Percentiles rank a stretch among this genome's conserved stretches.
Conservation (phyloP, 768 basidiomycete genomes). For the Tricholoma saponaceum region DNA sequence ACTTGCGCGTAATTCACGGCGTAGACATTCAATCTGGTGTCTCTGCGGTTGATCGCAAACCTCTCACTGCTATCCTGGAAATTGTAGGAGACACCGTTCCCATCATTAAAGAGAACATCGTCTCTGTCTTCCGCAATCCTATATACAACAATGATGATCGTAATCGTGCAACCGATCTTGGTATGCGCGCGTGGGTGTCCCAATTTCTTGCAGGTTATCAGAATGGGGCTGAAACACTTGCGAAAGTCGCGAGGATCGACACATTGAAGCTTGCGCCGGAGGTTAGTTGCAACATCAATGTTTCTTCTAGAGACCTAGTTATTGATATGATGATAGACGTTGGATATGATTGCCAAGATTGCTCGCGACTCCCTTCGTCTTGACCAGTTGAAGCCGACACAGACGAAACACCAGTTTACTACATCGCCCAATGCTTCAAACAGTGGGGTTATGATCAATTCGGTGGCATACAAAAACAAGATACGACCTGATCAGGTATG, state of each 20-base stretch:
- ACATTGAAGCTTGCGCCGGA: conserved; percentile 30
- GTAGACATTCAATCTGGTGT: conserved; percentile 57
- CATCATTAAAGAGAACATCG: conserved; percentile 34
- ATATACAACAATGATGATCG: conserved; percentile 29
- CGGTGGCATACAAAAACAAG: conserved; percentile 33
- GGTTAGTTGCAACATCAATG: conserved; percentile 24
- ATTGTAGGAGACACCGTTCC: conserved; percentile 34
- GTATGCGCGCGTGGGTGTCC: conserved; percentile 46
- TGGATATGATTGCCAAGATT: conserved; percentile 43
- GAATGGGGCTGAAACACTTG: conserved; percentile 39
- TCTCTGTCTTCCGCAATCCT: conserved; percentile 30
- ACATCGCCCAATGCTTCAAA: conserved; percentile 16
- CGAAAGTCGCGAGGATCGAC: conserved; percentile 39
- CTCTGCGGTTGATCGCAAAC: conserved; percentile 33
- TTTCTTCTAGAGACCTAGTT: not conserved
- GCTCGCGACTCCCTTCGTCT: conserved; percentile 41
- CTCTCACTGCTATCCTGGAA: conserved; percentile 36
- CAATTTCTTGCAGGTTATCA: conserved; percentile 39
- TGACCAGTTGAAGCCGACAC: conserved; percentile 42
- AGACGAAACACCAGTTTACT: conserved; percentile 39
- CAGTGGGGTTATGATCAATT: conserved; percentile 25
- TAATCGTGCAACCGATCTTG: conserved; percentile 31
- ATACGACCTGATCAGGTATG: conserved; percentile 35
- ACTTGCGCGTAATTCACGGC: conserved; percentile 42
- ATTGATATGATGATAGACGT: conserved; percentile 15